A percentile compares a stretch with the other conserved stretches of the same genome.
These are phyloP conservation scores for Lactifluus rugatus DNA, from an alignment of 768 basidiomycete species.

Conservation along the genomic window DNA sequence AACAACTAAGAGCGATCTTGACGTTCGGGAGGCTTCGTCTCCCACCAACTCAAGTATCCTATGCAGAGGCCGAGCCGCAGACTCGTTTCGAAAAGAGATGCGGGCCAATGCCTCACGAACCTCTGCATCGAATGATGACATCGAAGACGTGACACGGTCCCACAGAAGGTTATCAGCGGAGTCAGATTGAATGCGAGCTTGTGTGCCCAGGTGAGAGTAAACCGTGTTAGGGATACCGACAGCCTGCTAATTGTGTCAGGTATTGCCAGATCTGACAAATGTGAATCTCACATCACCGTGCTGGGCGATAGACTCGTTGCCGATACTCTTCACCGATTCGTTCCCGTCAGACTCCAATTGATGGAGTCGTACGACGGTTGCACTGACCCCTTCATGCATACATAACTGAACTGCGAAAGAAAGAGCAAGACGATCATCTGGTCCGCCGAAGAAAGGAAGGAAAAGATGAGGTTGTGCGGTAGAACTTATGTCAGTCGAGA, in stretches of 20 bases:
- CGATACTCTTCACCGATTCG: conserved; percentile 25
- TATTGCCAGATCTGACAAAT: not conserved
- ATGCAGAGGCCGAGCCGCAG: conserved; percentile 48
- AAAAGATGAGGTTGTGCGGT: conserved; percentile 52
- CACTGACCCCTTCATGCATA: conserved; percentile 49
- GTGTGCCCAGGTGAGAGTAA: conserved; percentile 55
- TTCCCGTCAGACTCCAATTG: conserved; percentile 33
- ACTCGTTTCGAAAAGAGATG: conserved; percentile 47
- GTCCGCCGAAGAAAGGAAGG: conserved; percentile 88
- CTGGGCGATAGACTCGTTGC: conserved; percentile 18
- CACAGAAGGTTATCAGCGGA: conserved; percentile 78
- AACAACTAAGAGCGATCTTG: conserved; percentile 51
- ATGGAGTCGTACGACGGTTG: conserved; percentile 60
- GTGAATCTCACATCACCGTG: conserved; percentile 26
- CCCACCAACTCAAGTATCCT: conserved; percentile 37
- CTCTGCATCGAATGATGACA: conserved; percentile 22
- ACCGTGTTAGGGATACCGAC: conserved; percentile 55
- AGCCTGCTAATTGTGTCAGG: conserved; percentile 28
- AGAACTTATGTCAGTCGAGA: conserved; percentile 24
- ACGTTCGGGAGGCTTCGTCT: conserved; percentile 24
- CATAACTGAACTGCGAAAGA: conserved; percentile 75
- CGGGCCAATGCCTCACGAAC: conserved; percentile 43
- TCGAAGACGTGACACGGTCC: conserved; percentile 45
- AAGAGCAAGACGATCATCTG: conserved; percentile 84
- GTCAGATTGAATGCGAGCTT: conserved; percentile 61